Evolutionary conservation across 2,329 filamentous ascomycete genomes (phyloP).

Genomic region (Apiospora koreana): DNA sequence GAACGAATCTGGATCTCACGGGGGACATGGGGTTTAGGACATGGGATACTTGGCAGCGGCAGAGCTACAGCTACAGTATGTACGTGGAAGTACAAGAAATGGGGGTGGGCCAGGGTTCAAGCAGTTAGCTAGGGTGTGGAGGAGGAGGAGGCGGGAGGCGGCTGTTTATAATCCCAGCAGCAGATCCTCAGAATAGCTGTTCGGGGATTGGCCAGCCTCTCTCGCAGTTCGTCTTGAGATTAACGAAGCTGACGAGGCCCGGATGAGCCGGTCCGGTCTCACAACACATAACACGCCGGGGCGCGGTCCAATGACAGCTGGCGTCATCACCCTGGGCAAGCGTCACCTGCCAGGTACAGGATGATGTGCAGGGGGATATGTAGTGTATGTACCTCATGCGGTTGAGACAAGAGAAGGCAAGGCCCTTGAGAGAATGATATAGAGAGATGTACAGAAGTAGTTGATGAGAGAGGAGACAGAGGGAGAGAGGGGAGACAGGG

Average conservation of each 20-base stretch:
- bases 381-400: background rate
- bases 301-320: constrained; percentile 3
- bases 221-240: background rate
- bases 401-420: background rate
- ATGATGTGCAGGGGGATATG: background rate
- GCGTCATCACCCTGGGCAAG: background rate
- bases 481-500: background rate
- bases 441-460: background rate
- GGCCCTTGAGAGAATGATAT: background rate
- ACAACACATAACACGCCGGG: background rate
- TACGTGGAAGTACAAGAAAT: background rate
- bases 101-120: background rate
- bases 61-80: too few species aligned
- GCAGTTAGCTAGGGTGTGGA: too few species aligned
- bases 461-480: background rate
- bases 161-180: background rate
- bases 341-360: constrained; percentile 4
- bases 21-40: background rate
- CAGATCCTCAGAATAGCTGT: background rate
- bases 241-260: background rate
- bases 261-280: constrained; percentile 1
- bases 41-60: background rate
- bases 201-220: background rate
- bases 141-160: background rate
- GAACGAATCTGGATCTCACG: constrained; percentile 2